A percentile compares a stretch with the other conserved stretches of the same genome.
These are phyloP conservation scores for Yarrowia keelungensis DNA, from an alignment of 805 yeast species.

Conservation along the genomic window DNA sequence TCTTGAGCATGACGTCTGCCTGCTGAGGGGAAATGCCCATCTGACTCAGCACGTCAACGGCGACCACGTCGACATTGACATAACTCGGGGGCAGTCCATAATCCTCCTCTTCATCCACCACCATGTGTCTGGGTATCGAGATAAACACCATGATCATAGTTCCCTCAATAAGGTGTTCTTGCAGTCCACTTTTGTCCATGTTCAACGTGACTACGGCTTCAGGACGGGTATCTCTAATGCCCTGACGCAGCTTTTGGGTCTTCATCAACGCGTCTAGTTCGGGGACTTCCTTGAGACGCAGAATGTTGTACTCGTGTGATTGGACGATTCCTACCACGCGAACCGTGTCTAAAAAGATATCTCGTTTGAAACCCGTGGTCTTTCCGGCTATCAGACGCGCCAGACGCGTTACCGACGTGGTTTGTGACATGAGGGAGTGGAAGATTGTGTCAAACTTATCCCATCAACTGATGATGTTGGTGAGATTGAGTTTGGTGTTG, in stretches of 20 bases:
- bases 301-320: conserved; percentile 20
- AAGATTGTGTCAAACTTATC: background rate
- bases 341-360: conserved; percentile 18
- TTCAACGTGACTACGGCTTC: conserved; percentile 19
- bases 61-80: conserved; percentile 12
- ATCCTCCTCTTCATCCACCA: conserved; percentile 6
- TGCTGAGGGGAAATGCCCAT: conserved; percentile 3
- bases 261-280: conserved; percentile 25
- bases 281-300: conserved; percentile 9
- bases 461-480: background rate
- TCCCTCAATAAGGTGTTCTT: conserved; percentile 4
- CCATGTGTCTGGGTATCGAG: background rate
- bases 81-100: conserved; percentile 13
- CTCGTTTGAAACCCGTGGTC: conserved; percentile 5
- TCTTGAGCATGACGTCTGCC: conserved; percentile 1
- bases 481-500: background rate
- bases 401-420: conserved; percentile 19
- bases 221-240: background rate
- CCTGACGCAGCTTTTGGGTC: conserved; percentile 16
- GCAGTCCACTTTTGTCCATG: conserved; percentile 8
- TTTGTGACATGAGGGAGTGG: conserved; percentile 4
- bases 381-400: conserved; percentile 1
- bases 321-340: conserved; percentile 6
- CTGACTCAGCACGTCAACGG: background rate
- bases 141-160: conserved; percentile 20